Percentiles rank a stretch among this genome's conserved stretches.
Conservation (phyloP, 2,329 filamentous ascomycete genomes). For the Fusarium papillatum region DNA sequence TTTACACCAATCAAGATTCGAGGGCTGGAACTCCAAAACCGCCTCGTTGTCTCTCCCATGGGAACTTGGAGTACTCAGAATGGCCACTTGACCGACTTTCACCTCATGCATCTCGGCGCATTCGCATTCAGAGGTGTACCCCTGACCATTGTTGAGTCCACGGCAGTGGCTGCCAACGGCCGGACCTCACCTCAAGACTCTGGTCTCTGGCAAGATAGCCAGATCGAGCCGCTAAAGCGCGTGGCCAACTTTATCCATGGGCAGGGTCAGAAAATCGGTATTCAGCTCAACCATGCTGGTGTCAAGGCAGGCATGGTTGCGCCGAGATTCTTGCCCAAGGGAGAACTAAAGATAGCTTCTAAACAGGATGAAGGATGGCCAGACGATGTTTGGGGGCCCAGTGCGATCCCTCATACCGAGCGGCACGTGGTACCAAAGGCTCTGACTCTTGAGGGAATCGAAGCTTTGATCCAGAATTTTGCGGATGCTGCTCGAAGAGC, state of each 20-base stretch:
- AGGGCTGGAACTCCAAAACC: conserved; percentile 64
- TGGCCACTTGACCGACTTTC: conserved; percentile 83
- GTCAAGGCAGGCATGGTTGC: conserved; percentile 65
- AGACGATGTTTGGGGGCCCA: not conserved
- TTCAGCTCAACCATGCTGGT: conserved; percentile 87
- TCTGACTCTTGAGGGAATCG: not conserved
- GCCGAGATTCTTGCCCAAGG: not conserved
- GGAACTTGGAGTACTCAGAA: conserved; percentile 68
- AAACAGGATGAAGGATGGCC: not conserved
- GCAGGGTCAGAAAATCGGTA: conserved; percentile 80
- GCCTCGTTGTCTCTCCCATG: conserved; percentile 70
- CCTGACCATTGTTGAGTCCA: conserved; percentile 83
- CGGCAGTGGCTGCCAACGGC: conserved; percentile 79
- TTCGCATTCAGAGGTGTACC: conserved; percentile 81
- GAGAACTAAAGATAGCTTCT: not conserved
- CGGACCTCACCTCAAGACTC: conserved; percentile 85
- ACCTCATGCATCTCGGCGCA: conserved; percentile 84
- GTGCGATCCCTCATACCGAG: not conserved
- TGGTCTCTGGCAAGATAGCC: conserved; percentile 86
- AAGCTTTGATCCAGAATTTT: not conserved
- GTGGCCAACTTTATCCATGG: conserved; percentile 83
- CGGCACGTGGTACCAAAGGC: not conserved
- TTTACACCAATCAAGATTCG: conserved; percentile 69
- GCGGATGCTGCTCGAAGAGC: not conserved
- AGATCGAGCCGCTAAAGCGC: conserved; percentile 77